Conservation (phyloP, 169 alveolate genomes). For the Toxoplasma gondii region DNA sequence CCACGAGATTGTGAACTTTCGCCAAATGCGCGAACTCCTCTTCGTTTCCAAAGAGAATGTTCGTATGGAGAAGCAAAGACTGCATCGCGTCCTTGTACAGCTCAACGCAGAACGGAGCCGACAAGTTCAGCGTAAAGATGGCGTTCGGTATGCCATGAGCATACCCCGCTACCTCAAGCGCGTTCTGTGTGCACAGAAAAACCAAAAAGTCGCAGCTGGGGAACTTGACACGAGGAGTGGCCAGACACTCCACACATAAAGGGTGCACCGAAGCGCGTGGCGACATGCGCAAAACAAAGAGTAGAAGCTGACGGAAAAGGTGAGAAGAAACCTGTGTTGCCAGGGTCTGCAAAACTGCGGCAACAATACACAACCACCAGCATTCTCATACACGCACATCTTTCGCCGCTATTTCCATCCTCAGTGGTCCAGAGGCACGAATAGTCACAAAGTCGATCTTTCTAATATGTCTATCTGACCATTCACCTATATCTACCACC, state of each 20-base stretch:
- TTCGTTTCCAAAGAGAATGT: slow-evolving; percentile 79
- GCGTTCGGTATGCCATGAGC: not conserved
- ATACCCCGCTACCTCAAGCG: slow-evolving; percentile 57
- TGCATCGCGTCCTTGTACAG: slow-evolving; percentile 67
- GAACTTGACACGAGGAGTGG: no score
- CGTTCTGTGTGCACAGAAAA: not conserved
- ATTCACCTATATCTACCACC: no score
- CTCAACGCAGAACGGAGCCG: slow-evolving; percentile 80
- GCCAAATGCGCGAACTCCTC: slow-evolving; percentile 76
- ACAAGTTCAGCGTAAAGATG: slow-evolving; percentile 71
- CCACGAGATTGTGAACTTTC: slow-evolving; percentile 56
- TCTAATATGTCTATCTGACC: no score
- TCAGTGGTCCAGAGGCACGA: no score
- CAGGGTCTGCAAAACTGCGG: no score
- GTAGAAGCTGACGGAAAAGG: no score
- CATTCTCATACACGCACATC: not conserved
- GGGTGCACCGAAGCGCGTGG: no score
- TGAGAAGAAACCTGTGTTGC: no score
- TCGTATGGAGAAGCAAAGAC: slow-evolving; percentile 68
- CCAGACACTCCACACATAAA: no score
- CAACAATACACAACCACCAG: not conserved
- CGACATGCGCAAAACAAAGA: no score
- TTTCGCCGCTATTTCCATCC: not conserved
- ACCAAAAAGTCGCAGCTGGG: not conserved
- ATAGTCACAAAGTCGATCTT: no score